phyloP scores from a whole-genome alignment of 2,329 filamentous ascomycete species.

The Teratosphaeria destructans region DNA sequence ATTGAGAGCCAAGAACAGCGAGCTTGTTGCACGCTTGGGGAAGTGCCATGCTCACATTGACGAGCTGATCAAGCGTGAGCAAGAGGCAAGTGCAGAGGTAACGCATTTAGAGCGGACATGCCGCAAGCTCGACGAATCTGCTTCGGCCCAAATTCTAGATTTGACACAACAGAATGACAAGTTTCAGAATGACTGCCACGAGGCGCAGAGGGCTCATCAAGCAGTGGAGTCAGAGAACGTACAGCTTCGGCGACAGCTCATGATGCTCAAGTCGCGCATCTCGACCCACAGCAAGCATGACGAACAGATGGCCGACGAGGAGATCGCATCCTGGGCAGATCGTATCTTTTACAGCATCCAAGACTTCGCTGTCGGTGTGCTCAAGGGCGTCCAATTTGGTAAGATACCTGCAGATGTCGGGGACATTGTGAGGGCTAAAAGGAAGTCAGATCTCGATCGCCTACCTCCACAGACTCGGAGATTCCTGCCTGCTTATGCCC shows the following conservation, averaged over 20 bases:
- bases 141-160: neutral
- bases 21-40: neutral
- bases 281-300: slow-evolving; percentile 53
- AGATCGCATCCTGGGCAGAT: slow-evolving; percentile 49
- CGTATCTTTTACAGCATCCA: slow-evolving; percentile 56
- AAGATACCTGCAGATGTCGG: neutral
- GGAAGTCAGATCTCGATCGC: neutral
- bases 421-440: neutral
- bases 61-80: neutral
- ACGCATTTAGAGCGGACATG: neutral
- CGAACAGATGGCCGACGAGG: slow-evolving; percentile 51
- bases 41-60: neutral
- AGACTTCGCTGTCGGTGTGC: slow-evolving; percentile 63
- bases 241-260: slow-evolving; percentile 42
- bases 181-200: neutral
- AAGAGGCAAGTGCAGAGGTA: neutral
- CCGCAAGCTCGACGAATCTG: neutral
- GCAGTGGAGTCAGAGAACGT: neutral
- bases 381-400: slow-evolving; percentile 47
- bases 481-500: neutral
- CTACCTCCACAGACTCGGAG: neutral
- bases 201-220: neutral
- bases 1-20: neutral
- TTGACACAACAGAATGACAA: neutral
- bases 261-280: slow-evolving; percentile 59